Percentiles rank a stretch among this genome's conserved stretches.
Conservation (phyloP, 1,139 yeast species). For the Saccharomyces hybrid region DNA sequence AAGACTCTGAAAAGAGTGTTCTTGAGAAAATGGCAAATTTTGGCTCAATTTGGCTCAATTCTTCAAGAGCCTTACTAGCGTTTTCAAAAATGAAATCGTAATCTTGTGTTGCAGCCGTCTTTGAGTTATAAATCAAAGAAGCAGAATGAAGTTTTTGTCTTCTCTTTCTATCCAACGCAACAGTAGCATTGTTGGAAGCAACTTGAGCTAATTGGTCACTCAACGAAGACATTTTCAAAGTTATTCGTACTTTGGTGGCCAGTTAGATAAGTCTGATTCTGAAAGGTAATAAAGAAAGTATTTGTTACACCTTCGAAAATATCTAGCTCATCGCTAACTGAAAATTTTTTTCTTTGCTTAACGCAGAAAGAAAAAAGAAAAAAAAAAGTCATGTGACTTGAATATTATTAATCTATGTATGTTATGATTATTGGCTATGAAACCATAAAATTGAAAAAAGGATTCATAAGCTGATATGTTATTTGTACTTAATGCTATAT, state of each 20-base stretch:
- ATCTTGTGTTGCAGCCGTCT: constrained; percentile 88
- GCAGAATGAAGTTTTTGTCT: constrained; percentile 83
- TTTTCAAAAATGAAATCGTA: constrained; percentile 70
- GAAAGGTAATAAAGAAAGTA: background rate
- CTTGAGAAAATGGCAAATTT: constrained; percentile 62
- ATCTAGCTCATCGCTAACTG: constrained; percentile 9
- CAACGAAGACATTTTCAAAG: constrained; percentile 41
- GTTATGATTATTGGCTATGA: background rate
- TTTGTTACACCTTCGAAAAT: background rate
- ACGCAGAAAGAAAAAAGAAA: background rate
- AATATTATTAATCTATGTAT: background rate
- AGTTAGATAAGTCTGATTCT: background rate
- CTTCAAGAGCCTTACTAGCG: constrained; percentile 70
- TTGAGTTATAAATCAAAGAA: constrained; percentile 79
- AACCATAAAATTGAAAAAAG: background rate
- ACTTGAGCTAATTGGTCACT: constrained; percentile 77
- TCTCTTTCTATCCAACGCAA: constrained; percentile 78
- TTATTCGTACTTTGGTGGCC: background rate
- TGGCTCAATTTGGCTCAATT: constrained; percentile 62
- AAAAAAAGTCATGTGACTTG: background rate
- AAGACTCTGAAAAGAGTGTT: constrained; percentile 74
- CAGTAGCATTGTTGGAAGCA: constrained; percentile 57
- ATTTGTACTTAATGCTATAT: background rate
- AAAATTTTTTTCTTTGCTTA: constrained; percentile 2
- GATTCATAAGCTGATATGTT: background rate